Evolutionary conservation across 768 basidiomycete genomes (phyloP), one percentile per base, ranked within the genome.

Genomic region (Tulasnella sp.): DNA sequence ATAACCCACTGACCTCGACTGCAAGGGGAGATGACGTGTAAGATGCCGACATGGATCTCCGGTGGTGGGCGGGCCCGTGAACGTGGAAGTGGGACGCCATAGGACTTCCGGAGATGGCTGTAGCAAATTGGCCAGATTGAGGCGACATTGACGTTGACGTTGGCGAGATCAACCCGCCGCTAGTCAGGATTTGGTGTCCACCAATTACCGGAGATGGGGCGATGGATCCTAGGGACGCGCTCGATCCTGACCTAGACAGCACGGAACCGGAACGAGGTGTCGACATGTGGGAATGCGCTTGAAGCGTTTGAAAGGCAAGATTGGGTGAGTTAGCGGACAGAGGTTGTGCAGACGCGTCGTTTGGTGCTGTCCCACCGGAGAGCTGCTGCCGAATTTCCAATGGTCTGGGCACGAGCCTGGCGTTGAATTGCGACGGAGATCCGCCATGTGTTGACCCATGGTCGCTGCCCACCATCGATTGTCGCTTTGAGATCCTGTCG

Each of bases 21-120:
- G 37, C 17, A 21, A 54, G 52, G 7, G 52, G 52, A 2, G 52
- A 54, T 6, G 52, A 54, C 15, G 52, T 54, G 23, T 54, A 54
- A 4, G 52, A 54, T 12, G 52, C 52, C 12, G 52, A 54, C 36
- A 54, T 39, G 27, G 52, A 54, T 29, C 52, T 36, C 29, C 52
- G 52, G 39, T 54, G 52, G 14, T 48, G 46, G 6, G 27, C 46
- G 7, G 46, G 46, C 15, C 46, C 46, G 25, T 48, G 46, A 14
- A 25, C 46, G 25, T 48, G 46, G 25, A 48, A 48, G 14, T 48
- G 46, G 17, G 46, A 48, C 34, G 46, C 27, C 19, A 48, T 25
- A 8, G 46, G 46, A 8, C 27, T 25, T 17, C 27, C 27, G 17
- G 46, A 48, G 4, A 48, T 25, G 5, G 29, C 27, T 32, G 46